Evolutionary conservation across 2,329 filamentous ascomycete genomes (phyloP).

Genomic region (Talaromyces rugulosus): DNA sequence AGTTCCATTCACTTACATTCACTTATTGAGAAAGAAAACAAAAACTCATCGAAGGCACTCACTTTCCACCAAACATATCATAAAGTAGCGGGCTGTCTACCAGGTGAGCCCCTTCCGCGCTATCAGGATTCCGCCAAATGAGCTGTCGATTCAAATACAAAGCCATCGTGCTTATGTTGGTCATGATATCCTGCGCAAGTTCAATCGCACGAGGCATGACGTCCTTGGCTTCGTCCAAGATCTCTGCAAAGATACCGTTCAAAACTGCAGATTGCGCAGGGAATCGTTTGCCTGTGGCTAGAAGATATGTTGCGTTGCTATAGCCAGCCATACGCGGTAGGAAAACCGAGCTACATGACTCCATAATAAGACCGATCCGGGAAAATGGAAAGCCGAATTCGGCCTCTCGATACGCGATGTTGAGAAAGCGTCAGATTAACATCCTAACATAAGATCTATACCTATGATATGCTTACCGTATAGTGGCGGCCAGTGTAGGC

Average conservation of each 20-base stretch:
- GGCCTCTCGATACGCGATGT: neutral
- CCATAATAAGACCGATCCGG: neutral
- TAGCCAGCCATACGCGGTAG: neutral
- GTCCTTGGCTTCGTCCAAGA: neutral
- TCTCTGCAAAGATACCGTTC: neutral
- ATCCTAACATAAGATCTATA: neutral
- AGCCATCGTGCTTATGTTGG: neutral
- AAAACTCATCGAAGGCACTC: neutral
- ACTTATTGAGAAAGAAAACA: neutral
- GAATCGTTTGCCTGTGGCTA: neutral
- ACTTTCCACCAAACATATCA: neutral
- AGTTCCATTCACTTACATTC: neutral
- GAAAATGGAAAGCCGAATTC: neutral
- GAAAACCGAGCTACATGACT: neutral
- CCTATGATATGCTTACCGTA: neutral
- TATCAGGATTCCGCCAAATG: neutral
- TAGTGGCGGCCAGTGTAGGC: slow-evolving; percentile 53
- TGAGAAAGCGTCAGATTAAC: neutral
- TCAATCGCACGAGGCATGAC: neutral
- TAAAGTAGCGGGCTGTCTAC: neutral
- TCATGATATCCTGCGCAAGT: neutral
- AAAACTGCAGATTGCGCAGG: neutral
- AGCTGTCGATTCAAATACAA: neutral
- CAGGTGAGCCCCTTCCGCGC: neutral
- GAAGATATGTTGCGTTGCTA: neutral